Conservation (phyloP, 164 flowering plant species). For the Aristolochia contorta region DNA sequence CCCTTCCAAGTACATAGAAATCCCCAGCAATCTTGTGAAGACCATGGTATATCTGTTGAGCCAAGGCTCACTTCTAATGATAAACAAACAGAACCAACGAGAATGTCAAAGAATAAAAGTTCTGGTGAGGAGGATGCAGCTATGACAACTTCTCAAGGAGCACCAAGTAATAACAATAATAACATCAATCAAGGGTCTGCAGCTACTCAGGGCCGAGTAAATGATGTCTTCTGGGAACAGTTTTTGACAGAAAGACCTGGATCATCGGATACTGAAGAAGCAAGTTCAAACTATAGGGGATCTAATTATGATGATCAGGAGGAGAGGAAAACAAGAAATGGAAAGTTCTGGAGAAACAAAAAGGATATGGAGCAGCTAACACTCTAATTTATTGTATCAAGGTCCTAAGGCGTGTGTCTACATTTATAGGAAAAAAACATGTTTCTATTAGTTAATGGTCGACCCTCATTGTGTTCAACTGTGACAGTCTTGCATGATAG, state of each 20-base stretch:
- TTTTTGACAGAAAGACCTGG: conserved; percentile 93
- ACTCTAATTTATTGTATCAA: conserved; percentile 26
- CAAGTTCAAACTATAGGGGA: conserved; percentile 47
- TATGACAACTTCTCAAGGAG: conserved; percentile 30
- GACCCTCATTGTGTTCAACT: no score
- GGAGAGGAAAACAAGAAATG: conserved; percentile 36
- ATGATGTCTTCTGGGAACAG: conserved; percentile 95
- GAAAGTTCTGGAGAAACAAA: conserved; percentile 28
- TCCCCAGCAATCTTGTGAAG: conserved; percentile 19
- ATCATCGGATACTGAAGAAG: conserved; percentile 75
- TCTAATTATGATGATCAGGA: conserved; percentile 44
- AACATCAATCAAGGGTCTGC: conserved; percentile 21
- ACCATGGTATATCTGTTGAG: conserved; percentile 23
- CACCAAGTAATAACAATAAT: conserved; percentile 12
- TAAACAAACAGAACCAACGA: conserved; percentile 23
- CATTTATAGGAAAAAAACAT: no score
- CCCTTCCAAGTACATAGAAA: conserved; percentile 30
- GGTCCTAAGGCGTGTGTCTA: neutral
- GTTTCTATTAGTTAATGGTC: no score
- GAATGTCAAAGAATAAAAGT: conserved; percentile 15
- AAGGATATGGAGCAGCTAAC: conserved; percentile 49
- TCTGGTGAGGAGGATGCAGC: conserved; percentile 13
- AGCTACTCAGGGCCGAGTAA: conserved; percentile 45
- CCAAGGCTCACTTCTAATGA: conserved; percentile 17
- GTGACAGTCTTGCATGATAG: no score